Evolutionary conservation across 805 yeast species (phyloP).

Genomic region (Saturnispora mendoncae): DNA sequence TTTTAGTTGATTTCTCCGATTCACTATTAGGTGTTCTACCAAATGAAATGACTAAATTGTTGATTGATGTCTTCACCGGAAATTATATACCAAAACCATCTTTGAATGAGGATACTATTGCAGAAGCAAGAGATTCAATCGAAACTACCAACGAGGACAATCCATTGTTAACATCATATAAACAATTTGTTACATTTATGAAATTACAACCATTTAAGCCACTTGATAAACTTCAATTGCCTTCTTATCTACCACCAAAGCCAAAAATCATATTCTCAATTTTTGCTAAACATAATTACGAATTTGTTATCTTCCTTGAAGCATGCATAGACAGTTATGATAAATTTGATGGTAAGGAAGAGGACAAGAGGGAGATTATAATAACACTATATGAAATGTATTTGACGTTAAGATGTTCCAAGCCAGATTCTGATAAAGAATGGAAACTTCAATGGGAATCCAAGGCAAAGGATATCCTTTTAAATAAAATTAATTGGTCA

Average conservation of each 20-base stretch:
- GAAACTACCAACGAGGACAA: slow-evolving; percentile 22
- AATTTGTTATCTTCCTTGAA: slow-evolving; percentile 85
- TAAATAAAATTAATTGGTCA: slow-evolving; percentile 32
- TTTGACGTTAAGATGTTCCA: slow-evolving; percentile 35
- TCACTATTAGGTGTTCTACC: slow-evolving; percentile 59
- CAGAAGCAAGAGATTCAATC: slow-evolving; percentile 13
- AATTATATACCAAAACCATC: slow-evolving; percentile 44
- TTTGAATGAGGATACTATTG: slow-evolving; percentile 14
- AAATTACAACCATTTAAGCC: slow-evolving; percentile 12
- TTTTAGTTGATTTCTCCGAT: slow-evolving; percentile 47
- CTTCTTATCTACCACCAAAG: slow-evolving; percentile 85
- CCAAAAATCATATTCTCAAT: slow-evolving; percentile 83
- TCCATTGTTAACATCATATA: slow-evolving; percentile 49
- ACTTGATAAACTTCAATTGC: slow-evolving; percentile 17
- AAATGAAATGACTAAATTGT: slow-evolving; percentile 67
- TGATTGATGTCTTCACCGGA: slow-evolving; percentile 87
- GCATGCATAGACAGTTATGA: slow-evolving; percentile 80
- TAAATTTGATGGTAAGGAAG: slow-evolving; percentile 57
- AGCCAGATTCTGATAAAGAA: slow-evolving; percentile 20
- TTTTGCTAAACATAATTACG: slow-evolving; percentile 76
- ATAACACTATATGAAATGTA: slow-evolving; percentile 80
- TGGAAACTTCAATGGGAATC: slow-evolving; percentile 47
- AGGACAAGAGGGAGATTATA: slow-evolving; percentile 64
- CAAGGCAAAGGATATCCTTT: slow-evolving; percentile 51
- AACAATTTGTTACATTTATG: slow-evolving; percentile 31